Evolutionary conservation across 2,329 filamentous ascomycete genomes (phyloP).

Genomic region (Fusarium metavorans): DNA sequence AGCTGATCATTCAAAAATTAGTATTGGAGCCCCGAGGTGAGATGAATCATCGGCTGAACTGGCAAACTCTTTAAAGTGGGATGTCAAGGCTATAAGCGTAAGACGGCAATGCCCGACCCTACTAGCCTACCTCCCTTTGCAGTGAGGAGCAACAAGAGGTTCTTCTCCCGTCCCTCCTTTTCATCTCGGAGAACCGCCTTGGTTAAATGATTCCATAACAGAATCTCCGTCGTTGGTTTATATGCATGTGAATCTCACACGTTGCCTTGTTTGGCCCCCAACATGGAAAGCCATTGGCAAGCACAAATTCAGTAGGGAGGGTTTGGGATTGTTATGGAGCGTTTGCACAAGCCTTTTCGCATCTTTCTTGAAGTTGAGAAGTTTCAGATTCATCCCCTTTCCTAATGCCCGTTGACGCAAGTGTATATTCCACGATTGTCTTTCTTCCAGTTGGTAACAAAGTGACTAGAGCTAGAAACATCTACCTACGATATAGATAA

Average conservation of each 20-base stretch:
- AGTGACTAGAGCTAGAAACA: neutral
- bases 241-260: neutral
- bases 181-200: neutral
- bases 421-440: neutral
- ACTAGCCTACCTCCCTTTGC: neutral
- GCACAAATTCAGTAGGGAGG: neutral
- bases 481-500: neutral
- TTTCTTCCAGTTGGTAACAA: neutral
- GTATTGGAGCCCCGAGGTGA: neutral
- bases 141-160: neutral
- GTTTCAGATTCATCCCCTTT: neutral
- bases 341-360: neutral
- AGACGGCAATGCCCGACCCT: neutral
- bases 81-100: neutral
- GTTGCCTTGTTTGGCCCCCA: neutral
- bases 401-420: too few species aligned
- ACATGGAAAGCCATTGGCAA: neutral
- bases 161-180: neutral
- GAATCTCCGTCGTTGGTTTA: neutral
- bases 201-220: neutral
- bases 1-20: neutral
- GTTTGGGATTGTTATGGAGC: neutral
- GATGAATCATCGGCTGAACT: constrained; percentile 2
- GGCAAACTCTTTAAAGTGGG: neutral
- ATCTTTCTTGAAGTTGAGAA: neutral